Conservation (phyloP, 371 early-diverging fungal genomes). For the Mortierella sp. region DNA sequence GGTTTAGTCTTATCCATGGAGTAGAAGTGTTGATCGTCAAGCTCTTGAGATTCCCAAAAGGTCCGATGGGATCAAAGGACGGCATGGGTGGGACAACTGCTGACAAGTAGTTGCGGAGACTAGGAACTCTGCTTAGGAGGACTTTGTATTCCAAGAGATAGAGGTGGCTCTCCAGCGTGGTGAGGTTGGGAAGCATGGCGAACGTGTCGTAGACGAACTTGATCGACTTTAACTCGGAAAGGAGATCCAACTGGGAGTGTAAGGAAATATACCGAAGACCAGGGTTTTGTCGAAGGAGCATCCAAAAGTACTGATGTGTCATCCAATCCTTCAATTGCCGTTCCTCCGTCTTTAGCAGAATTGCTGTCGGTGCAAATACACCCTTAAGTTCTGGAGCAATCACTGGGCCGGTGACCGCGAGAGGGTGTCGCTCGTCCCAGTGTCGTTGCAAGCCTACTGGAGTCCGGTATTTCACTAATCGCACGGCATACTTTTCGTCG, state of each 20-base stretch:
- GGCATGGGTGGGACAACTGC: not conserved
- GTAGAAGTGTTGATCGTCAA: not conserved
- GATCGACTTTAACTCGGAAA: not conserved
- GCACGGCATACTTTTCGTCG: not conserved
- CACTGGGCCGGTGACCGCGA: not conserved
- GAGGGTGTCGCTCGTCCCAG: not conserved
- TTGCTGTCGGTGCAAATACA: not conserved
- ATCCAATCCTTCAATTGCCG: not conserved
- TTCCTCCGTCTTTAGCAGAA: not conserved
- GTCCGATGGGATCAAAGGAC: not conserved
- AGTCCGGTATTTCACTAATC: not conserved
- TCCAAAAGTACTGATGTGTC: not conserved
- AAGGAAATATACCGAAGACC: not conserved
- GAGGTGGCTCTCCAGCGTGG: not conserved
- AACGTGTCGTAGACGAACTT: not conserved
- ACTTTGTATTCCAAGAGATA: not conserved
- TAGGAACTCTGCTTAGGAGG: not conserved
- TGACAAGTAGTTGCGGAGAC: not conserved
- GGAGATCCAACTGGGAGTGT: not conserved
- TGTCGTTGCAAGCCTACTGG: not conserved
- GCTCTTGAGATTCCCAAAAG: not conserved
- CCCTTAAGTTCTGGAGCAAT: not conserved
- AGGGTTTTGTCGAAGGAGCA: not conserved
- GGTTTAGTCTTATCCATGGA: not conserved
- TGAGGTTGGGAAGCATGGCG: not conserved